Evolutionary conservation across 2,329 filamentous ascomycete species (phyloP).

Genomic region (Exophiala phaeomuriformis): DNA sequence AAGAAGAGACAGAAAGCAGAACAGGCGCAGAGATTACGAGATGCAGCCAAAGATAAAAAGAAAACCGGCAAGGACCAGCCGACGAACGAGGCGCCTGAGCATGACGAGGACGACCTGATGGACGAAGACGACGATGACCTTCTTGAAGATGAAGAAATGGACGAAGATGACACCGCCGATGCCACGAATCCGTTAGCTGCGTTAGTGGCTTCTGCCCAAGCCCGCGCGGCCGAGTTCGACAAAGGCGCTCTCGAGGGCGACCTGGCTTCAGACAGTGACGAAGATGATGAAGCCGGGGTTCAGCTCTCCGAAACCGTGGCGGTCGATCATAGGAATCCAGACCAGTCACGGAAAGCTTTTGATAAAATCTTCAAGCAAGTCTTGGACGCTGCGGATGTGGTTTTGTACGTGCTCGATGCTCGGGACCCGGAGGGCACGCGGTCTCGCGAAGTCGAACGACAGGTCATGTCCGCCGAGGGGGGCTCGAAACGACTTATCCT

Average conservation of each 20-base stretch:
- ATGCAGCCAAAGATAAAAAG: constrained; percentile 57
- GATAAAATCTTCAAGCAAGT: constrained; percentile 96
- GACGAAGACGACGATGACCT: constrained; percentile 44
- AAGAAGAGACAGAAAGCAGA: constrained; percentile 72
- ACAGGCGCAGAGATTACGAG: constrained; percentile 62
- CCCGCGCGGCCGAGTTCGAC: constrained; percentile 69
- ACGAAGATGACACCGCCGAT: constrained; percentile 50
- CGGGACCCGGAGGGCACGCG: constrained; percentile 84
- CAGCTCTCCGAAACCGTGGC: constrained; percentile 26
- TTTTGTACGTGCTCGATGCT: constrained; percentile 90
- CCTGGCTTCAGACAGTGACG: constrained; percentile 46
- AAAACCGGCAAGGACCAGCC: constrained; percentile 43
- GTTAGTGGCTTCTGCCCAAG: constrained; percentile 74
- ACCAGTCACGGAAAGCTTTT: constrained; percentile 74
- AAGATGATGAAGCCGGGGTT: constrained; percentile 43
- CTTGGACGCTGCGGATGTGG: constrained; percentile 78
- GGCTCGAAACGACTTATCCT: constrained; percentile 84
- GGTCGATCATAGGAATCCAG: constrained; percentile 33
- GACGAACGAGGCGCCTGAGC: constrained; percentile 48
- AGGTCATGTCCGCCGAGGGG: constrained; percentile 78
- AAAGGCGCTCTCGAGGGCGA: constrained; percentile 55
- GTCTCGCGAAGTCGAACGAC: constrained; percentile 82
- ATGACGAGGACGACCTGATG: constrained; percentile 40
- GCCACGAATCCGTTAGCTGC: constrained; percentile 86
- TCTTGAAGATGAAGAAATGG: constrained; percentile 45